These are phyloP conservation scores for Nemania serpens DNA, from an alignment of 2,329 filamentous ascomycete species.

Conservation along the genomic window DNA sequence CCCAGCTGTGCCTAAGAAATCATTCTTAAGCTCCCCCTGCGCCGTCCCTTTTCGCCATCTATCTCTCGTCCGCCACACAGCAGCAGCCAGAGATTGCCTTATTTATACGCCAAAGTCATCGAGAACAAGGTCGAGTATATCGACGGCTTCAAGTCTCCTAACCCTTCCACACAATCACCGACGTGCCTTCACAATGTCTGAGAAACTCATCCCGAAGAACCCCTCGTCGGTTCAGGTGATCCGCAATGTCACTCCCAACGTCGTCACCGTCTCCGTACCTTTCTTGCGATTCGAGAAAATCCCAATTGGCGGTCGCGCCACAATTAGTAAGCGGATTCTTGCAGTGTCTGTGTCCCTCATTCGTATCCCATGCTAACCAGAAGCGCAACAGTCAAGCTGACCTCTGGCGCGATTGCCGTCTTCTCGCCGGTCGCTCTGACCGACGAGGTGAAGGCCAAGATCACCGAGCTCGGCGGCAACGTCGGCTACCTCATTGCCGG, in stretches of 20 bases:
- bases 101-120: not conserved
- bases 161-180: constrained; percentile 11
- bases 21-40: constrained; percentile 28
- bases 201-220: constrained; percentile 68
- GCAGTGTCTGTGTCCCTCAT: not conserved
- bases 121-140: not conserved
- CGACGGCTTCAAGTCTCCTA: not conserved
- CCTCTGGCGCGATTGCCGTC: constrained; percentile 77
- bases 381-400: constrained; percentile 48
- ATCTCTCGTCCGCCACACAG: constrained; percentile 3
- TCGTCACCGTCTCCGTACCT: constrained; percentile 80
- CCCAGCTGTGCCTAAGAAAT: constrained; percentile 8
- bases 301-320: constrained; percentile 85
- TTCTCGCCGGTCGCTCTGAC: constrained; percentile 93
- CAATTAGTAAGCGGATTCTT: constrained; percentile 66
- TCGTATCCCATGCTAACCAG: constrained; percentile 4
- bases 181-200: constrained; percentile 54
- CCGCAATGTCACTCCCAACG: constrained; percentile 77
- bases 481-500: constrained; percentile 85
- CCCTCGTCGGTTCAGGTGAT: constrained; percentile 89
- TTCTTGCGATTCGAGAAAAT: constrained; percentile 81
- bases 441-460: constrained; percentile 67
- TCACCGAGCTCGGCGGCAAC: constrained; percentile 67
- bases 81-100: not conserved
- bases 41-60: constrained; percentile 9